Evolutionary conservation across 1,284 basidiomycete genomes (phyloP), one percentile per base, ranked within the genome.

Genomic region (Cystobasidium pallidum): DNA sequence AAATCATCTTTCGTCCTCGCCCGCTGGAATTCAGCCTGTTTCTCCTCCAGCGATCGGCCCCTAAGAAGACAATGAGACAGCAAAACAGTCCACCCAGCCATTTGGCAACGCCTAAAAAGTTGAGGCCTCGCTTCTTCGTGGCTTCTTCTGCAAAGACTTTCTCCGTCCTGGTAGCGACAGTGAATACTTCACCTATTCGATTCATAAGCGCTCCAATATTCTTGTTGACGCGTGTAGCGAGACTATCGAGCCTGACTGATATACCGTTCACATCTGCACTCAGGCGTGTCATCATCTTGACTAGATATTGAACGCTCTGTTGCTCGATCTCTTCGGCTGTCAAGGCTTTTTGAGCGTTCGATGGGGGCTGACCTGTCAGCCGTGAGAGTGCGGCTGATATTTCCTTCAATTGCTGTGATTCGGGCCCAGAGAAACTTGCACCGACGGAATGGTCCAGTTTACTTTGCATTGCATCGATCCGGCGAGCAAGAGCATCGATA

Each of bases 401-500:
- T 3, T 71, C 61, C 21, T 41, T 39, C 7, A 71, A 49, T 49
- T 71, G 68, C 47, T 39, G 49, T 24, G 51, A 28, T 17, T 55
- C 17, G 49, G 11, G 24, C 30, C 64, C 51, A 34, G 32, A 26
- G 19, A 21, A 34, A 26, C 66, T 28, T 28, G 26, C 49, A 51
- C 17, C 39, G 15, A 34, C 26, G 6, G 47, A 6, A 55, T 24
- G 36, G 13, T 47, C 55, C n/a, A 75, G 21, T 15, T 64, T 55
- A n/a, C 55, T 45, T 4, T 66, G 36, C 24, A 77, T 41, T 7
- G 54, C 62, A 59, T 78, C 78, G 17, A 78, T 65, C 51, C 72
- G 68, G 26, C 74, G 64, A 8, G 77, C 64, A n/a, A 78, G 68
- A 13, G 75, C 75, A 59, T 77, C 78, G 70, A 78, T 77, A n/a